phyloP scores from a whole-genome alignment of 2,329 filamentous ascomycete species.

The Sarocladiaceae sp. region DNA sequence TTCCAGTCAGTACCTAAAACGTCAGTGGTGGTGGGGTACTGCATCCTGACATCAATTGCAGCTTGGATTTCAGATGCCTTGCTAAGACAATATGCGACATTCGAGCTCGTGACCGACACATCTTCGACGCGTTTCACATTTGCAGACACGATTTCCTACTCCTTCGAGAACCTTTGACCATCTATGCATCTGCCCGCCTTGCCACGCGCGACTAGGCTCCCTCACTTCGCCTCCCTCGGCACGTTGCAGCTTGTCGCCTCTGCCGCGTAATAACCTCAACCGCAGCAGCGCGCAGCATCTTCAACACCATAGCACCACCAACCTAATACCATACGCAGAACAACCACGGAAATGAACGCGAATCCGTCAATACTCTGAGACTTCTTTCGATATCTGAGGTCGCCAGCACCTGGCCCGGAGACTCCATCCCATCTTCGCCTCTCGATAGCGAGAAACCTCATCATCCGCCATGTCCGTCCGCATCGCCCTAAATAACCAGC shows the following conservation, averaged over 20 bases:
- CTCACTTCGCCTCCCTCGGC: neutral
- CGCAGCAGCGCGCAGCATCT: conserved; percentile 1
- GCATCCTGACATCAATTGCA: conserved; percentile 3
- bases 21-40: neutral
- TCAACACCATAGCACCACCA: no score
- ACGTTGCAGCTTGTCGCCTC: neutral
- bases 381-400: neutral
- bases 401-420: neutral
- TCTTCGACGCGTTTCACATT: neutral
- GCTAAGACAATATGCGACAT: neutral
- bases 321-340: no score
- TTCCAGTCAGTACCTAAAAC: no score
- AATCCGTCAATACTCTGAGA: neutral
- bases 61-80: neutral
- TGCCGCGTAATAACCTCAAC: conserved; percentile 8
- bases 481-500: conserved; percentile 61
- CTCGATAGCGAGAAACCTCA: conserved; percentile 1
- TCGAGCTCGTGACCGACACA: neutral
- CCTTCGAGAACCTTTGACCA: no score
- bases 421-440: neutral
- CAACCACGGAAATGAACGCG: neutral
- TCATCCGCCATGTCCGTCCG: conserved; percentile 56
- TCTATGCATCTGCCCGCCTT: no score
- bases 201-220: no score
- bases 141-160: no score